Percentiles rank a stretch among this genome's conserved stretches.
Conservation (phyloP, 192 early-diverging fungal species). For the Rhizophagus sp. region DNA sequence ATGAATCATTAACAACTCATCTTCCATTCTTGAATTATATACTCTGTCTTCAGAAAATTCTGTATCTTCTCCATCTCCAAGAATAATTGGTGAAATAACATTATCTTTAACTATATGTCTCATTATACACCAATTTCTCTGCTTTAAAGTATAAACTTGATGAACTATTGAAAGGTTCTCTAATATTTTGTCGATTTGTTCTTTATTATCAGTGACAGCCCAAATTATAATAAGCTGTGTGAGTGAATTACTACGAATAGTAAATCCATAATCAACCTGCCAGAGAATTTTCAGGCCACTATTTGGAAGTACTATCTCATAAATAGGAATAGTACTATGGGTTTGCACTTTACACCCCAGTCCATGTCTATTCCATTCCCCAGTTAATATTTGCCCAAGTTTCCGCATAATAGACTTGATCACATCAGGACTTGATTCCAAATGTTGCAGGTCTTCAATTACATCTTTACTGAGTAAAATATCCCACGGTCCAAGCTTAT, state of each 20-base stretch:
- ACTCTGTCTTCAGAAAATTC: background rate
- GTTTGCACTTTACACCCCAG: background rate
- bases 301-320: background rate
- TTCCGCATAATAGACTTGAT: constrained; percentile 6
- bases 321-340: background rate
- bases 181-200: constrained; percentile 3
- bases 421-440: background rate
- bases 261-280: constrained; percentile 21
- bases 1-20: constrained; percentile 14
- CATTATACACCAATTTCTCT: background rate
- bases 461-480: constrained; percentile 16
- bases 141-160: constrained; percentile 12
- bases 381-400: constrained; percentile 16
- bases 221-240: constrained; percentile 16
- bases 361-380: background rate
- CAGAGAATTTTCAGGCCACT: constrained; percentile 5
- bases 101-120: background rate
- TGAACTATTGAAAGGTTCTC: constrained; percentile 11
- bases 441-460: background rate
- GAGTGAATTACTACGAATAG: background rate
- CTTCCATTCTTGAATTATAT: background rate
- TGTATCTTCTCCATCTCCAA: background rate
- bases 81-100: constrained; percentile 7
- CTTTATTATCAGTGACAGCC: constrained; percentile 5
- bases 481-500: constrained; percentile 21